Base-by-base conservation (phyloP, 768 basidiomycete species). In the Termitomyces sp. region DNA sequence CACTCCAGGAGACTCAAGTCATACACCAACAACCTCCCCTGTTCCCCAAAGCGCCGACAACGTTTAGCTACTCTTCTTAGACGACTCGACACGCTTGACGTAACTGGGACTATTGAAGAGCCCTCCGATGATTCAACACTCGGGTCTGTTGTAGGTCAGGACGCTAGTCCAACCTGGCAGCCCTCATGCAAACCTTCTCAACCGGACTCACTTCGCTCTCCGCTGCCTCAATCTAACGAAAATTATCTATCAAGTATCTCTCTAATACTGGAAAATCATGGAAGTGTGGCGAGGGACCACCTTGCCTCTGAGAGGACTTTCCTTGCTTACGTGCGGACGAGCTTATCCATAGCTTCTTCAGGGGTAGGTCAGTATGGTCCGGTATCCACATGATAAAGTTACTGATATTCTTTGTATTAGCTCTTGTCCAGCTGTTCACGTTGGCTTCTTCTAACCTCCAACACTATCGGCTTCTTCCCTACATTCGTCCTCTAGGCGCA, bases 251-350 rank as follows among this genome's bases (percentile, higher is more conserved):
- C 56, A 20, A 54, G 38, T 11, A 45, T 68, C n/a, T 68, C 67
- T 0, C 56, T 69, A 20, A 69, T 55, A 10, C 68, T 84, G 20
- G 74, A 83, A 69, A 84, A 83, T 65, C 74, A 76, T 34, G 83
- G 83, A 5, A 78, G 76, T 51, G 83, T 84, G 43, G 83, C 82
- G 8, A 71, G 83, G 36, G 83, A 84, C 67, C 83, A 85, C 61
- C 71, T 85, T 8, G 81, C 83, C 0, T 77, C 76, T 2, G 83
- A 85, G 63, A 72, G 82, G 43, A 84, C 82, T 5, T 84, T 82
- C 66, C 72, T 84, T 12, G 81, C 83, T 17, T 85, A 84, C 63
- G 72, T 84, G 40, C 70, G 83, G 50, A 84, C 83, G 6, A 82
- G 81, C 60, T 68, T 84, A 34, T 76, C 81, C 1, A 74, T 84